Base-by-base conservation (phyloP, 1,139 yeast species). In the Kodamaea sp. region DNA sequence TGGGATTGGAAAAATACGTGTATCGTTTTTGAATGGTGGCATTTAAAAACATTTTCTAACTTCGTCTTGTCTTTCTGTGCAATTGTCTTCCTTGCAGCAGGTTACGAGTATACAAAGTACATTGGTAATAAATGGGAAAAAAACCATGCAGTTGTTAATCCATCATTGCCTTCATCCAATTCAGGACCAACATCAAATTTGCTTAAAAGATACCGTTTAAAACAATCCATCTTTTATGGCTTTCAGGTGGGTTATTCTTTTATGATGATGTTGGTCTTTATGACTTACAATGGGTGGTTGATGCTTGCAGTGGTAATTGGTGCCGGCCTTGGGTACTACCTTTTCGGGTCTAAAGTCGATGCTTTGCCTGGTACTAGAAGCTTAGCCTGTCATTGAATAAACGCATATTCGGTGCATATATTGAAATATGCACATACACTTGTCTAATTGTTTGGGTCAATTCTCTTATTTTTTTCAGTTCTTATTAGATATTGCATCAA, bases 211-310 rank as follows among this genome's bases (percentile, higher is more conserved):
- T 57, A 48, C 47, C 66, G 57, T 44, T 39, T 65, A 33, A 60
- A 64, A 45, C 61, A 63, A 52, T 57, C 82, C 29, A 35, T 70
- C 20, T 54, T 78, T 28, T 86, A 87, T 55, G 94, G 85, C 2
- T 45, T 78, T 10, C 90, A 84, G 55, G 90, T 86, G 9, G 84
- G 85, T 5, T 84, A 81, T 56, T 83, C 94, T 2, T 84, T 84
- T 53, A 65, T 83, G 69, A 62, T 85, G 49, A 85, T 85, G 95
- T 71, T 84, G 52, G 77, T 85, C 1, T 85, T 84, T 53, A 85
- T 85, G 95, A 84, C 90, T 4, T 85, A 83, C 57, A 84, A 85
- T 55, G 88, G 92, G 5, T 85, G 89, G 88, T 73, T 81, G 36
- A 84, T 85, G 92, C 40, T 79, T 10, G 81, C 90, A 2, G 84